Evolutionary conservation across 441 rosid genomes (phyloP).

Genomic region (Aquilaria agallochum): DNA sequence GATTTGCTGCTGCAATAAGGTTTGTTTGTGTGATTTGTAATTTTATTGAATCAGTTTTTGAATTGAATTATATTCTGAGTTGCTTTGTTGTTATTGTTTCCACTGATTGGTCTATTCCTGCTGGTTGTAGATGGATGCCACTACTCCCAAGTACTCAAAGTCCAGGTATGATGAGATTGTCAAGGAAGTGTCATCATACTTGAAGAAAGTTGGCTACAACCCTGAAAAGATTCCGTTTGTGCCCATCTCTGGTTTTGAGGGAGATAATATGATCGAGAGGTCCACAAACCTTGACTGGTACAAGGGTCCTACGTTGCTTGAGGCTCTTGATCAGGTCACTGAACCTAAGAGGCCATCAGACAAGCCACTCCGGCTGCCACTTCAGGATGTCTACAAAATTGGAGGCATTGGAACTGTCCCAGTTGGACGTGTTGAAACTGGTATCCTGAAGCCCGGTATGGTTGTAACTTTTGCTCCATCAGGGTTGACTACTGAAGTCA

Average conservation of each 20-base stretch:
- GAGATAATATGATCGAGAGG: constrained; percentile 48
- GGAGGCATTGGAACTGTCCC: constrained; percentile 65
- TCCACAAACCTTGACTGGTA: constrained; percentile 70
- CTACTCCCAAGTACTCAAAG: constrained; percentile 50
- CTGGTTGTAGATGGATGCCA: constrained; percentile 51
- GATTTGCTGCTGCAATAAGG: constrained; percentile 56
- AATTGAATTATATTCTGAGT: background rate
- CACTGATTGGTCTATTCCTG: background rate
- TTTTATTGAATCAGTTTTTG: background rate
- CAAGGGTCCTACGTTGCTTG: constrained; percentile 62
- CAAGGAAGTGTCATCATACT: constrained; percentile 57
- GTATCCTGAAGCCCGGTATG: constrained; percentile 52
- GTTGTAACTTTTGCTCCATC: constrained; percentile 52
- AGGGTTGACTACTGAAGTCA: constrained; percentile 49
- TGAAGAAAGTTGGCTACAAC: constrained; percentile 61
- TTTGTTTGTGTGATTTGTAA: background rate
- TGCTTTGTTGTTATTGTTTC: background rate
- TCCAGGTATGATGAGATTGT: constrained; percentile 61
- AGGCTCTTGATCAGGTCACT: constrained; percentile 49
- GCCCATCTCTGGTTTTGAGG: constrained; percentile 62
- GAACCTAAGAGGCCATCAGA: constrained; percentile 68
- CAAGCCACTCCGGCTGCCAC: constrained; percentile 74
- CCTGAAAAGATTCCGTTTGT: constrained; percentile 59
- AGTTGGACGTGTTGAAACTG: constrained; percentile 54
- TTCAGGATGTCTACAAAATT: constrained; percentile 68